Evolutionary conservation across 148 eudicot genomes (phyloP).

Genomic region (Bassia scoparia): DNA sequence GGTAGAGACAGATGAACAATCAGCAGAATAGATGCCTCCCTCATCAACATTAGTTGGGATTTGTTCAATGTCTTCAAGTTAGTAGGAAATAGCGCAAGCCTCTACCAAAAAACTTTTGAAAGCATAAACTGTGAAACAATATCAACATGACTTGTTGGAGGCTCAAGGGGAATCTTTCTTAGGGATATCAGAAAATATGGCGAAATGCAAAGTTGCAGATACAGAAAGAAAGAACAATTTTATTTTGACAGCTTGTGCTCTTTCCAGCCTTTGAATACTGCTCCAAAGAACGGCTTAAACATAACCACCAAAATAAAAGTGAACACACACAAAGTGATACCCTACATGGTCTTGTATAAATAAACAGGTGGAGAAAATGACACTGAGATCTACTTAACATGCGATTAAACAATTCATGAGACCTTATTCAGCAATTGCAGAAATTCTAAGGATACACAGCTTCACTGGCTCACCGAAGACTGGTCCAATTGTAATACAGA

Average conservation of each 20-base stretch:
- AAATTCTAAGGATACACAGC: too few relatives aligned
- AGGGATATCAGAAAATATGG: not conserved
- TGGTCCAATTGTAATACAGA: too few relatives aligned
- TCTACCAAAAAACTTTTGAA: not conserved
- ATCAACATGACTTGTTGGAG: not conserved
- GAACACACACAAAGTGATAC: not conserved
- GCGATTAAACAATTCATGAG: not conserved
- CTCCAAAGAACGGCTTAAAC: not conserved
- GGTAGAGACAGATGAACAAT: not conserved
- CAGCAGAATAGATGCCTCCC: not conserved
- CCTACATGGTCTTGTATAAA: not conserved
- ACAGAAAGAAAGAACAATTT: not conserved
- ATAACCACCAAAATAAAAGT: not conserved
- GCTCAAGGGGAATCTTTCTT: not conserved
- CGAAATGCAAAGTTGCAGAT: not conserved
- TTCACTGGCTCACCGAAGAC: too few relatives aligned
- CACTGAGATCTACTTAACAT: not conserved
- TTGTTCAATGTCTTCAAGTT: too few relatives aligned
- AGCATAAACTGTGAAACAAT: not conserved
- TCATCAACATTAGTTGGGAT: not conserved
- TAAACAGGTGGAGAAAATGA: not conserved
- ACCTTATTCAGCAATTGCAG: too few relatives aligned
- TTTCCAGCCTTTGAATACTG: not conserved
- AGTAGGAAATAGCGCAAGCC: not conserved
- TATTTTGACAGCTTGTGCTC: not conserved